These are phyloP conservation scores for Daedaleopsis nitida DNA, from an alignment of 768 basidiomycete species.

Conservation along the genomic window DNA sequence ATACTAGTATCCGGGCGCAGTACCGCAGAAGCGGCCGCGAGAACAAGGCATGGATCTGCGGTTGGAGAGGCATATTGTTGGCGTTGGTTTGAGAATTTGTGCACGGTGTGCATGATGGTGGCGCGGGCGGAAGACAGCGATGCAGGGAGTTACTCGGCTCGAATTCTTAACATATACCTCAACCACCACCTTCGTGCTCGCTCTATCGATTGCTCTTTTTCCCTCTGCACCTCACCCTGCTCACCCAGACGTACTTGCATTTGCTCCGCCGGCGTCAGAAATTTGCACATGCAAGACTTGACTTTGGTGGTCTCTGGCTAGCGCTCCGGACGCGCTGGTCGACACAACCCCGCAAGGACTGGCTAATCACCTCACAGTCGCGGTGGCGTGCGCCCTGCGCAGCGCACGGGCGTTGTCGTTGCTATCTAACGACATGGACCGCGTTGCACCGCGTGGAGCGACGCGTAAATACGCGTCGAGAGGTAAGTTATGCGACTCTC, in stretches of 20 bases:
- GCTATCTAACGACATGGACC: neutral
- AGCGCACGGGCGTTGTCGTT: neutral
- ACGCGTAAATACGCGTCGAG: neutral
- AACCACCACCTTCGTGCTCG: neutral
- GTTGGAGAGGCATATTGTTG: neutral
- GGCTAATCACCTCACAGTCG: neutral
- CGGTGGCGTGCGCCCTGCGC: neutral
- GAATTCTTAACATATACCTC: conserved; percentile 10
- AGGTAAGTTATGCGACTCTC: neutral
- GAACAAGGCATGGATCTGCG: neutral
- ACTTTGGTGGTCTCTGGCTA: neutral
- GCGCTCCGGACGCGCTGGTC: neutral
- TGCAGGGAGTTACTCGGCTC: conserved; percentile 19
- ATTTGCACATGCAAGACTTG: neutral
- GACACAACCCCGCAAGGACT: neutral
- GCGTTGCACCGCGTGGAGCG: neutral
- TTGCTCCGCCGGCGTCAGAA: neutral
- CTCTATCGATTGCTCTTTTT: neutral
- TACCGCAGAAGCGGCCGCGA: neutral
- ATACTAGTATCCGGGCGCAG: too few species aligned
- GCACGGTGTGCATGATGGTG: conserved; percentile 14
- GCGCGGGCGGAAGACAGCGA: conserved; percentile 3
- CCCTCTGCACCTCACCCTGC: neutral
- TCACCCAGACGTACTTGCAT: neutral
- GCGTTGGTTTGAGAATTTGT: neutral